Percentiles rank a stretch among this genome's conserved stretches.
Evolutionary conservation across 169 alveolate species (phyloP).

Genomic region (Sarcocystis neurona): DNA sequence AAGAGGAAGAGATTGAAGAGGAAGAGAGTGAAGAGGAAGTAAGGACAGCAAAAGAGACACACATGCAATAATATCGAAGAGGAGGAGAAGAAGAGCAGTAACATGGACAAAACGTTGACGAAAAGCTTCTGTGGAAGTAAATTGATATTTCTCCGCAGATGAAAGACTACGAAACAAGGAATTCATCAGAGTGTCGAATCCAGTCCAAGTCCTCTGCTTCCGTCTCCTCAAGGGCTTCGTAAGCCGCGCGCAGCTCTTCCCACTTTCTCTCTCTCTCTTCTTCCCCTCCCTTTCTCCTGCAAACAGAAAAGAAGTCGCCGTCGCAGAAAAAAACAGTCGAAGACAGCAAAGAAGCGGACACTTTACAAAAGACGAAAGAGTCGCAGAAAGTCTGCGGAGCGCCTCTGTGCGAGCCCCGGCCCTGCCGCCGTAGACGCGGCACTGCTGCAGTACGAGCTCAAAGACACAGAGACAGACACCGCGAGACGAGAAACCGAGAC

Average conservation of each 20-base stretch:
- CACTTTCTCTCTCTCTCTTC: slow-evolving; percentile 53
- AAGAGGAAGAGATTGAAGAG: too few relatives aligned
- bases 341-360: neutral
- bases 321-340: neutral
- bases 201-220: neutral
- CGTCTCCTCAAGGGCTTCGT: slow-evolving; percentile 26
- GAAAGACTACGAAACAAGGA: too few relatives aligned
- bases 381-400: neutral
- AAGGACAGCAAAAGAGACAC: too few relatives aligned
- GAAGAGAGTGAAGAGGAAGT: too few relatives aligned
- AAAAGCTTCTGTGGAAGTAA: too few relatives aligned
- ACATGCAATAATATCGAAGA: too few relatives aligned
- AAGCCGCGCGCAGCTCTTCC: slow-evolving; percentile 36
- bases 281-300: slow-evolving; percentile 49
- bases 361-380: neutral
- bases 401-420: neutral
- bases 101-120: too few relatives aligned
- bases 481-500: too few relatives aligned
- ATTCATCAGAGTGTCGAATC: neutral
- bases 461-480: neutral
- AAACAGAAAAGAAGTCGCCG: neutral
- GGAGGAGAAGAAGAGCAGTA: too few relatives aligned
- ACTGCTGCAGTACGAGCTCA: neutral
- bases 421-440: neutral
- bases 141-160: too few relatives aligned